Conservation (phyloP, 768 basidiomycete genomes). For the Suillus americanus region DNA sequence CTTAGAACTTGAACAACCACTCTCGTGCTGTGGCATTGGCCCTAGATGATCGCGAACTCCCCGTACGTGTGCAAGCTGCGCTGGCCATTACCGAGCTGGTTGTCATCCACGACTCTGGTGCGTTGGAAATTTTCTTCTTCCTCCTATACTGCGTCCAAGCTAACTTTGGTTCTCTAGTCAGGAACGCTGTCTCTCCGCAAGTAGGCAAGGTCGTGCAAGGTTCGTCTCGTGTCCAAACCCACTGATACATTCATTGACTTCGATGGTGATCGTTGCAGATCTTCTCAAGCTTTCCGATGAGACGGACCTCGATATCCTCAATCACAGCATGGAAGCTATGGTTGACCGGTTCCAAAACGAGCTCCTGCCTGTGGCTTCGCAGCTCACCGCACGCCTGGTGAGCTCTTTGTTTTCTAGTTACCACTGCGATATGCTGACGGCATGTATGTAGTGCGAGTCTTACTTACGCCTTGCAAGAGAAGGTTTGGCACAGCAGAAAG, state of each 20-base stretch:
- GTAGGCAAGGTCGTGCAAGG: constrained; percentile 67
- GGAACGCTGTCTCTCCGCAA: constrained; percentile 38
- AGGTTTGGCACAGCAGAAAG: constrained; percentile 49
- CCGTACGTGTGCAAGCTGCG: constrained; percentile 82
- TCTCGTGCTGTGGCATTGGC: constrained; percentile 65
- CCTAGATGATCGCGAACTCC: constrained; percentile 76
- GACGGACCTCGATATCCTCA: neutral
- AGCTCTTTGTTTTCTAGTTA: too few species aligned
- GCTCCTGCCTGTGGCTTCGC: neutral
- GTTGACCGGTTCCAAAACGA: neutral
- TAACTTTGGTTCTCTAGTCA: constrained; percentile 44
- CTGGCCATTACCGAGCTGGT: constrained; percentile 81
- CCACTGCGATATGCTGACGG: neutral
- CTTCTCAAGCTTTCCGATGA: neutral
- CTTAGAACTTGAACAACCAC: constrained; percentile 59
- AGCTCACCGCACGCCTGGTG: neutral
- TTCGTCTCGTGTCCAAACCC: constrained; percentile 24
- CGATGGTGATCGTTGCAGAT: neutral
- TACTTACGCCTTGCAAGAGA: constrained; percentile 80
- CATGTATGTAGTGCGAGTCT: constrained; percentile 38
- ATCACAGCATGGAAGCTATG: neutral
- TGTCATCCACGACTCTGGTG: constrained; percentile 59
- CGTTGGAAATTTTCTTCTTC: constrained; percentile 14
- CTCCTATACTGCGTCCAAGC: neutral
- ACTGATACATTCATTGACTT: neutral